phyloP scores from a whole-genome alignment of 177 flowering plant species.

The Telopea speciosissima region DNA sequence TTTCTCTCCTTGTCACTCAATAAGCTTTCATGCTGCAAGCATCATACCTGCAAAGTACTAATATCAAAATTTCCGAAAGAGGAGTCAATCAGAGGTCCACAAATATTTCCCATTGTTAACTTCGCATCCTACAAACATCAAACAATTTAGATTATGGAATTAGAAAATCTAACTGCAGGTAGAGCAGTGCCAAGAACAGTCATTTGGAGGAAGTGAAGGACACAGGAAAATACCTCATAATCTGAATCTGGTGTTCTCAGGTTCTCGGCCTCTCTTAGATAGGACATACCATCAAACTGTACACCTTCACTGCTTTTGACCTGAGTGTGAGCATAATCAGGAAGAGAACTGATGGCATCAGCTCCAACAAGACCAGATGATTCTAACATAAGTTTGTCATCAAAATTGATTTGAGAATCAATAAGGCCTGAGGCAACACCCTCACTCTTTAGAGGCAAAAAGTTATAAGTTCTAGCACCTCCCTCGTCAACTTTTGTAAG shows the following conservation, averaged over 20 bases:
- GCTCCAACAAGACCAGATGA: conserved; percentile 26
- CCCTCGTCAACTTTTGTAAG: conserved; percentile 42
- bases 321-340: conserved; percentile 35
- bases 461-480: conserved; percentile 29
- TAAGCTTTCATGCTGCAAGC: neutral
- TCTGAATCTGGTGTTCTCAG: conserved; percentile 45
- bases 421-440: conserved; percentile 22
- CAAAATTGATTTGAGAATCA: conserved; percentile 35
- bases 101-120: conserved; percentile 26
- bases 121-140: conserved; percentile 48
- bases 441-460: conserved; percentile 30
- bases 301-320: conserved; percentile 33
- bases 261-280: conserved; percentile 26
- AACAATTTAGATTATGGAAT: conserved; percentile 3
- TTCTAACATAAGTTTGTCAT: conserved; percentile 33
- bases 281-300: conserved; percentile 43
- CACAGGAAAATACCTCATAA: conserved; percentile 48
- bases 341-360: conserved; percentile 17
- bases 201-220: neutral
- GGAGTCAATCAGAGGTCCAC: conserved; percentile 47
- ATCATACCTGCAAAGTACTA: conserved; percentile 70
- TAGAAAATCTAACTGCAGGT: neutral
- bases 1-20: too few relatives aligned
- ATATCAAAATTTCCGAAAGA: conserved; percentile 56
- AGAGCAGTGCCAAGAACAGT: conserved; percentile 2